Evolutionary conservation across 148 eudicot genomes (phyloP).

Genomic region (Nyssa sinensis): DNA sequence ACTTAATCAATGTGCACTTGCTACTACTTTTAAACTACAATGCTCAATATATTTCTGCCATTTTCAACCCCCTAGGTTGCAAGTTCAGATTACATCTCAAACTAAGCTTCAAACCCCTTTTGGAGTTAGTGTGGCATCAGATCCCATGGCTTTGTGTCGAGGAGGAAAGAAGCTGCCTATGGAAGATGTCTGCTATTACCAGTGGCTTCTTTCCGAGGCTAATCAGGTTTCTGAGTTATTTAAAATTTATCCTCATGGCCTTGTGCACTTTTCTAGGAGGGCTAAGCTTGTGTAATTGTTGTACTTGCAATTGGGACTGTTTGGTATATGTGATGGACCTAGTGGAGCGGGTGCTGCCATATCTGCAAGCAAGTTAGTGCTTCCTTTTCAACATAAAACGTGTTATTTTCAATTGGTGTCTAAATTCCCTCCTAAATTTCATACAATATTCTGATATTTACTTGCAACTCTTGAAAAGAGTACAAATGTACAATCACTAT

Average conservation of each 20-base stretch:
- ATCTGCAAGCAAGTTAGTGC: slow-evolving; percentile 68
- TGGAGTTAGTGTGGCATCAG: slow-evolving; percentile 67
- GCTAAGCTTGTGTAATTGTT: neutral
- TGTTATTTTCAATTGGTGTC: too few species aligned
- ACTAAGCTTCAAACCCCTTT: slow-evolving; percentile 48
- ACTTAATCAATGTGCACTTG: too few species aligned
- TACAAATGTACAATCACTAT: too few species aligned
- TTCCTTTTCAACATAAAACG: too few species aligned
- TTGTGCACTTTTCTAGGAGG: neutral
- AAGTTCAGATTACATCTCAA: slow-evolving; percentile 59
- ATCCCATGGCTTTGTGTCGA: too few species aligned
- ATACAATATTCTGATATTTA: too few species aligned
- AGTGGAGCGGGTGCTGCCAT: slow-evolving; percentile 71
- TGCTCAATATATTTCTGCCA: too few species aligned
- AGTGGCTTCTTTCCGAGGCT: slow-evolving; percentile 65
- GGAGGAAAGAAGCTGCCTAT: slow-evolving; percentile 75
- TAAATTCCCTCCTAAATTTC: too few species aligned
- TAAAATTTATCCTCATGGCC: neutral
- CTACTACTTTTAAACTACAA: too few species aligned
- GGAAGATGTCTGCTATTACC: slow-evolving; percentile 78
- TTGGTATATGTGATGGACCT: slow-evolving; percentile 83
- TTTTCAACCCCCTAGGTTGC: slow-evolving; percentile 12
- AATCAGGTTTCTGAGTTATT: slow-evolving; percentile 42
- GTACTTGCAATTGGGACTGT: too few species aligned
- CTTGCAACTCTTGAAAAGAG: too few species aligned